These are phyloP conservation scores for Nasturtium officinale DNA, from an alignment of 345 rosid species.

Conservation along the genomic window DNA sequence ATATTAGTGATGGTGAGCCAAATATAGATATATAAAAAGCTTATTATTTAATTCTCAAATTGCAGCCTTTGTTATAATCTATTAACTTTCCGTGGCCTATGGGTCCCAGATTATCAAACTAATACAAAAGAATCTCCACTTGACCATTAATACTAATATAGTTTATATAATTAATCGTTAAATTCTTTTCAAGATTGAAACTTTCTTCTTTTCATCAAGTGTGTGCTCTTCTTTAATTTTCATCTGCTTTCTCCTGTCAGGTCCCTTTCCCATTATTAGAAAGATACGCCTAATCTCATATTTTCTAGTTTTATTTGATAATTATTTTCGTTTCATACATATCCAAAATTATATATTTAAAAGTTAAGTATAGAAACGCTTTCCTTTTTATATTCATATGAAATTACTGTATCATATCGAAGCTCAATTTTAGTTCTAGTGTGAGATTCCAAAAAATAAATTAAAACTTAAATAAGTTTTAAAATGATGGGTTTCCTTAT, in stretches of 20 bases:
- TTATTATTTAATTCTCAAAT: neutral
- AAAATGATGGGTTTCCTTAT: constrained; percentile 26
- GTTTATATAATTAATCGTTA: constrained; percentile 6
- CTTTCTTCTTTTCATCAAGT: constrained; percentile 38
- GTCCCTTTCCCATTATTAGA: constrained; percentile 38
- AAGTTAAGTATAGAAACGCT: neutral
- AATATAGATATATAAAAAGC: neutral
- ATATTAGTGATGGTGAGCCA: constrained; percentile 24
- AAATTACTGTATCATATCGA: neutral
- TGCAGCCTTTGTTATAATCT: constrained; percentile 2
- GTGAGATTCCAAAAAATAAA: neutral
- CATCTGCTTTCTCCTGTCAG: constrained; percentile 35
- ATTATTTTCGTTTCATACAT: neutral
- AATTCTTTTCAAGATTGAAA: constrained; percentile 1
- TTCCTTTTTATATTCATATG: neutral
- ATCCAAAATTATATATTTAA: neutral
- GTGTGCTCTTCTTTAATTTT: constrained; percentile 37
- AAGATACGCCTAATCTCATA: constrained; percentile 35
- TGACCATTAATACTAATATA: constrained; percentile 26
- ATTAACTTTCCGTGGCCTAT: constrained; percentile 7
- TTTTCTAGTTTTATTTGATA: neutral
- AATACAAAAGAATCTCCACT: constrained; percentile 41
- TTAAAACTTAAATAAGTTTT: neutral
- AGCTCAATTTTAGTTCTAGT: neutral
- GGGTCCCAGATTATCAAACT: constrained; percentile 29